Evolutionary conservation across 139 green algal species (phyloP), one percentile per base, ranked within the genome.

Genomic region (Chlamydomonas eustigma): DNA sequence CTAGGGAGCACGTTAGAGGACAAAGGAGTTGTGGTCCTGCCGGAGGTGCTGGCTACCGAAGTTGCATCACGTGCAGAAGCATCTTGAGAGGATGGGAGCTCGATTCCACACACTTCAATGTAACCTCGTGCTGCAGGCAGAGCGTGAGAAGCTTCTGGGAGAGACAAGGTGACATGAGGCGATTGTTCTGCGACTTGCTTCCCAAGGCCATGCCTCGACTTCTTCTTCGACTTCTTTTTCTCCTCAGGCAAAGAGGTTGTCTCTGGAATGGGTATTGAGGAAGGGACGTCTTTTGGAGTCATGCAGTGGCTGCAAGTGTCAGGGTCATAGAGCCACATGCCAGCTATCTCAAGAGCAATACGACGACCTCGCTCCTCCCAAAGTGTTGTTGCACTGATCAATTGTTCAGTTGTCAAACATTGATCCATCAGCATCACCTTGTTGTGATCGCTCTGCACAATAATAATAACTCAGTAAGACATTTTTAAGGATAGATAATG

Each of bases 61-160:
- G 68, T 37, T 30, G 28, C 51, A 4, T 31, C 51, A 24, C 44
- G 4, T 28, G 33, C 50, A 52, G 63, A 18, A 31, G 50, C 73
- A 37, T 74, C 75, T 63, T 73, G 51, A 39, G 64, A 37, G 50
- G 51, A 78, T 30, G 33, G 35, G 5, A 72, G 37, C 33, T 52
- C 50, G 37, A 78, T 36, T 8, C 58, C 30, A 25, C 74, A 77
- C 8, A 93, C 80, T 22, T 84, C 52, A 0, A 92, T 82, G 77
- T 83, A 90, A 3, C 79, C 85, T 5, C 52, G 58, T 2, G 81
- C 71, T 1, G 80, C 39, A 28, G 85, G 81, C 50, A 85, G 74
- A 39, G 35, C 58, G 8, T n/a, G n/a, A n/a, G n/a, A n/a, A n/a
- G n/a, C n/a, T n/a, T n/a, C n/a, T n/a, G n/a, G n/a, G n/a, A n/a